These are phyloP conservation scores for Rosa hybrid DNA, from an alignment of 331 rosid genomes.

Conservation along the genomic window DNA sequence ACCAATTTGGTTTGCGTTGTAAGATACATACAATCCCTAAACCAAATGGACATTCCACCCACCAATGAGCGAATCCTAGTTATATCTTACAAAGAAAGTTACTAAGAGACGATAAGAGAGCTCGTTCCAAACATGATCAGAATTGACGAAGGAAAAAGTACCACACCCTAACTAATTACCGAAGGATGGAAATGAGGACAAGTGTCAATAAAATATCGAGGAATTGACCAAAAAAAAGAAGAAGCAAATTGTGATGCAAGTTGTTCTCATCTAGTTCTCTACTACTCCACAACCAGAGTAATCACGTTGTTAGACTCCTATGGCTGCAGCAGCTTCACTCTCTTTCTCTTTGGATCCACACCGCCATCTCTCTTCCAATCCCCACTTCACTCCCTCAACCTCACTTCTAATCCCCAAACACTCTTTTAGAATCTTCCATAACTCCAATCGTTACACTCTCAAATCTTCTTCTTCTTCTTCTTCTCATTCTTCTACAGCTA, in stretches of 20 bases:
- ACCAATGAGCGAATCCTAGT: background rate
- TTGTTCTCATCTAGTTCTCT: background rate
- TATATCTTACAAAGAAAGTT: no score
- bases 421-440: constrained; percentile 32
- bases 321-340: constrained; percentile 62
- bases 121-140: background rate
- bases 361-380: constrained; percentile 11
- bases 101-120: background rate
- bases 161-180: background rate
- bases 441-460: constrained; percentile 30
- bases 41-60: background rate
- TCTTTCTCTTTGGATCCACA: constrained; percentile 52
- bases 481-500: constrained; percentile 34
- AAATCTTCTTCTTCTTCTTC: constrained; percentile 34
- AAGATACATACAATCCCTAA: background rate
- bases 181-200: background rate
- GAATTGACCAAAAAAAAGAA: background rate
- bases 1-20: no score
- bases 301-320: constrained; percentile 23
- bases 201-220: background rate
- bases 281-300: constrained; percentile 8
- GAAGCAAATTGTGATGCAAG: background rate
- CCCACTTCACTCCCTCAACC: constrained; percentile 19
- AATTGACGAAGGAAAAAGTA: no score
- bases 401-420: constrained; percentile 26